phyloP scores from a whole-genome alignment of 139 green algal genomes.

The Volvox africanus region DNA sequence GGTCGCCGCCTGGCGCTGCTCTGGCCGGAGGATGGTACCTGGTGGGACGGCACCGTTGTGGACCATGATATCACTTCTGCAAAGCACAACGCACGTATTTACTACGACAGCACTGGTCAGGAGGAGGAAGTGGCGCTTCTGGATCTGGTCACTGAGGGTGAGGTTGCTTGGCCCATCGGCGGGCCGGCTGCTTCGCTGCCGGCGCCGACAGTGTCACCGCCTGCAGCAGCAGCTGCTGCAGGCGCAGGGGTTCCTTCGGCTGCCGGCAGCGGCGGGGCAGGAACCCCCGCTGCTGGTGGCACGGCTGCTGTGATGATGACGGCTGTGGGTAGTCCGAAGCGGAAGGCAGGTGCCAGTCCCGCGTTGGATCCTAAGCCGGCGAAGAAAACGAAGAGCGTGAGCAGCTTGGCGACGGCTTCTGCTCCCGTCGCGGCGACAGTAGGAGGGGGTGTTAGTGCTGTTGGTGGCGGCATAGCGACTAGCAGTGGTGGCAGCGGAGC shows the following conservation, averaged over 20 bases:
- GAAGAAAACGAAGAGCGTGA: conserved; percentile 44
- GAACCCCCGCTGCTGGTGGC: not conserved
- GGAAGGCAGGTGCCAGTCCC: conserved; percentile 25
- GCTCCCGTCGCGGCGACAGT: not conserved
- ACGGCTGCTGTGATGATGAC: not conserved
- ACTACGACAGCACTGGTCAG: conserved; percentile 40
- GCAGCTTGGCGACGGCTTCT: conserved; percentile 1
- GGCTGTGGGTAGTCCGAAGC: not conserved
- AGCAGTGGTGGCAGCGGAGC: not conserved
- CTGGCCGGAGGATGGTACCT: conserved; percentile 44
- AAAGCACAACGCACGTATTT: conserved; percentile 16
- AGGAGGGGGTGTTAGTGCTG: not conserved
- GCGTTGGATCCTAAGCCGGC: not conserved
- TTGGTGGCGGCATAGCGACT: not conserved
- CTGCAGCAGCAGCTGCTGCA: not conserved
- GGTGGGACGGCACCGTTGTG: conserved; percentile 39
- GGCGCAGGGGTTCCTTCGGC: not conserved
- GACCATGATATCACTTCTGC: not conserved
- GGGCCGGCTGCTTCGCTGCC: not conserved
- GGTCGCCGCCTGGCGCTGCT: conserved; percentile 31
- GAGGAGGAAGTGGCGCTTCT: conserved; percentile 40
- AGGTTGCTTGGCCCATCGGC: conserved; percentile 37
- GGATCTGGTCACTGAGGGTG: conserved; percentile 31
- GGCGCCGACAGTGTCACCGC: not conserved
- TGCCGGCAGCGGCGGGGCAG: not conserved